Evolutionary conservation across 139 green algal genomes (phyloP).

Genomic region (Closterium sp.): DNA sequence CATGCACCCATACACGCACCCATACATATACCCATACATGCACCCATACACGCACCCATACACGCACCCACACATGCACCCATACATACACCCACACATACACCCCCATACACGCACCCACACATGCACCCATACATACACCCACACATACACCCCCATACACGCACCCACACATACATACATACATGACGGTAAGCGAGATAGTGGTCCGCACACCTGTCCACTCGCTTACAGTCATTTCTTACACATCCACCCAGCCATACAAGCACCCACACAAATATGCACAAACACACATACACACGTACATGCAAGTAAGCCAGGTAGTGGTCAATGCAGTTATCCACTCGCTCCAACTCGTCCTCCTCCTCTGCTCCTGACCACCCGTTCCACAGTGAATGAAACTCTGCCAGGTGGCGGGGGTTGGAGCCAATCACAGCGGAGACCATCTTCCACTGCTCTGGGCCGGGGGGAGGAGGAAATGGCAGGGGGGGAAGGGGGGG

Average conservation of each 20-base stretch:
- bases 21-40: no score
- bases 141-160: no score
- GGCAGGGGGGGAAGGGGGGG: not conserved
- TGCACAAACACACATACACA: not conserved
- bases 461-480: not conserved
- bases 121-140: no score
- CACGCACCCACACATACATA: no score
- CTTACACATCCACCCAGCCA: no score
- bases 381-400: not conserved
- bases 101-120: no score
- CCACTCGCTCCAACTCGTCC: not conserved
- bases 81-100: no score
- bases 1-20: no score
- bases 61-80: no score
- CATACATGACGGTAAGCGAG: not conserved
- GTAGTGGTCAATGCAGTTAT: not conserved
- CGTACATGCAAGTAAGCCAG: not conserved
- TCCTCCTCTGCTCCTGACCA: not conserved
- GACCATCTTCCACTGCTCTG: not conserved
- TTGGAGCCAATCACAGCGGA: not conserved
- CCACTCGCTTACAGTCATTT: not conserved
- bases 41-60: no score
- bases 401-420: slow-evolving; percentile 1
- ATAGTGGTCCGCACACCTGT: not conserved
- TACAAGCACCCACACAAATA: no score